Evolutionary conservation across 441 rosid species (phyloP).

Genomic region (Kokia cookei): DNA sequence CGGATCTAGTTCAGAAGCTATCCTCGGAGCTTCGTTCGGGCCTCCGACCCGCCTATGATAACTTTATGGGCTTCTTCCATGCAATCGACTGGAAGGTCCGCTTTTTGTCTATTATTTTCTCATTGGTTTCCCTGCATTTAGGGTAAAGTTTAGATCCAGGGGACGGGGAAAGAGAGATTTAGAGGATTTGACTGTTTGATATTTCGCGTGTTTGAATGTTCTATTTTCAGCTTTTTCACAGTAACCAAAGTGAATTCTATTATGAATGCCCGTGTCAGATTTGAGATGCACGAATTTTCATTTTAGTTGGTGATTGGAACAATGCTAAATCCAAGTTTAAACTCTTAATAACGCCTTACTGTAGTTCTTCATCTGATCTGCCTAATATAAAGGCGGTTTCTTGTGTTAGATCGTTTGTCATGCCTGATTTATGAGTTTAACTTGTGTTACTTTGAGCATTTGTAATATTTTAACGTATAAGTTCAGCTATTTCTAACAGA

Average conservation of each 20-base stretch:
- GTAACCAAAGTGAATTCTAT: neutral
- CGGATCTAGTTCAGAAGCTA: conserved; percentile 80
- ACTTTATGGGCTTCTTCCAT: conserved; percentile 75
- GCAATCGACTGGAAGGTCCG: conserved; percentile 92
- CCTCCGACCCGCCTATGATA: conserved; percentile 69
- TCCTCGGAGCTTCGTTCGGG: conserved; percentile 78
- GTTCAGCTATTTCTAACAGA: neutral
- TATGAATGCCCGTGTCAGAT: neutral
- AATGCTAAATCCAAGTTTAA: neutral
- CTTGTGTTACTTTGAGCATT: neutral
- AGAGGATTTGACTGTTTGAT: neutral
- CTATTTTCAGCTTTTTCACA: neutral
- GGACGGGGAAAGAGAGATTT: neutral
- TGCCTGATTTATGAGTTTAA: neutral
- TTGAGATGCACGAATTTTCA: neutral
- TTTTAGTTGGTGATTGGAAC: neutral
- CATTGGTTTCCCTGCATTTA: neutral
- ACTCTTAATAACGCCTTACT: neutral
- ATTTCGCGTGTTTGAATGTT: neutral
- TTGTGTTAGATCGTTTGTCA: neutral
- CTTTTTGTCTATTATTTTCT: neutral
- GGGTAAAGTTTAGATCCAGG: neutral
- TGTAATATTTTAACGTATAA: neutral
- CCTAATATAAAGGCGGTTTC: neutral
- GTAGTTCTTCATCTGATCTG: neutral